These are phyloP conservation scores for Skeletonema costatum DNA, from an alignment of 108 stramenopile genomes.

Conservation along the genomic window DNA sequence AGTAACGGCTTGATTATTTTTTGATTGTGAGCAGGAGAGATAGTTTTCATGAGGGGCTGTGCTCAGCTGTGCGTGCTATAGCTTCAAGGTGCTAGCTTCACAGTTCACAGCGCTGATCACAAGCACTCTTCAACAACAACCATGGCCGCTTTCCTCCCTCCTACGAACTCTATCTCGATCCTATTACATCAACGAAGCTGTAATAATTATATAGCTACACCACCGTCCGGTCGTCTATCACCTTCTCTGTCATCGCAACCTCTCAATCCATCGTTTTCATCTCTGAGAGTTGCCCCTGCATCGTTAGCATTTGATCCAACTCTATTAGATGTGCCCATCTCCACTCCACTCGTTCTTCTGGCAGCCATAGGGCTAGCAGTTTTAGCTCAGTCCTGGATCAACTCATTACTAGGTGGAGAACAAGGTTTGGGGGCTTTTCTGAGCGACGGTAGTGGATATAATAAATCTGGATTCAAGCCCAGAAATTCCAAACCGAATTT, in stretches of 20 bases:
- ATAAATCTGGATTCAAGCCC: conserved; percentile 56
- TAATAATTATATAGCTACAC: neutral
- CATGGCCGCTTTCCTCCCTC: neutral
- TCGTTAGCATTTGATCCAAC: neutral
- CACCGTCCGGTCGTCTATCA: neutral
- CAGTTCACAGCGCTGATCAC: too few species aligned
- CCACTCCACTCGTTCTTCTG: conserved; percentile 24
- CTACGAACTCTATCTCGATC: neutral
- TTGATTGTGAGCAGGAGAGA: too few species aligned
- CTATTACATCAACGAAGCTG: neutral
- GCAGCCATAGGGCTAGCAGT: conserved; percentile 50
- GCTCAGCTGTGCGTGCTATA: too few species aligned
- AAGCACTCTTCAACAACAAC: too few species aligned
- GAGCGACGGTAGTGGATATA: conserved; percentile 65
- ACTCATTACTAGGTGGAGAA: conserved; percentile 64
- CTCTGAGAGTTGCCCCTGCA: neutral
- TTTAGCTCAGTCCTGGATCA: conserved; percentile 67
- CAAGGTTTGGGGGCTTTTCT: conserved; percentile 75
- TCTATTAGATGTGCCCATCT: neutral
- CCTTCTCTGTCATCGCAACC: neutral
- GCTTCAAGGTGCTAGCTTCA: too few species aligned
- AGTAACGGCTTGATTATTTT: too few species aligned
- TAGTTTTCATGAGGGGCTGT: too few species aligned
- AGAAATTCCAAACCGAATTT: neutral
- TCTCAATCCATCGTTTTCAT: neutral